phyloP scores from a whole-genome alignment of 495 filamentous ascomycete species.

The Xylaria intraflava region DNA sequence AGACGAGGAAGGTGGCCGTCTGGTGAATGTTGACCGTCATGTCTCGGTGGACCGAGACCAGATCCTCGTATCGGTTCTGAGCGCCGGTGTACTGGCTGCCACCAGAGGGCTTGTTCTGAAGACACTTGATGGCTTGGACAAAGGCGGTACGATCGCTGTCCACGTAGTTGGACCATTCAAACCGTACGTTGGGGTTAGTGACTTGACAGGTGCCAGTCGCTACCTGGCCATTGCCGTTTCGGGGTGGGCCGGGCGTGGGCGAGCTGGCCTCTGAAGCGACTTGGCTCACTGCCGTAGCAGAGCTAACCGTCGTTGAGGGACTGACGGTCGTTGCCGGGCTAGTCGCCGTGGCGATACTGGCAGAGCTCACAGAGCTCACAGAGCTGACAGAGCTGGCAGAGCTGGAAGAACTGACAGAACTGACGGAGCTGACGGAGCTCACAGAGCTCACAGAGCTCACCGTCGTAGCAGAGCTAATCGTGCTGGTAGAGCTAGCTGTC shows the following conservation, averaged over 20 bases:
- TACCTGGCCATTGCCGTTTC: not conserved
- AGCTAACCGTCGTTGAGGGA: not conserved
- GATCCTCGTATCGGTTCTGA: slow-evolving; percentile 32
- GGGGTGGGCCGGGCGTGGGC: too few species aligned
- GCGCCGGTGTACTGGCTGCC: slow-evolving; percentile 22
- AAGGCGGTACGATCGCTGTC: slow-evolving; percentile 22
- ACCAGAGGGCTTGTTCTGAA: slow-evolving; percentile 27
- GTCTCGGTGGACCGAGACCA: slow-evolving; percentile 35
- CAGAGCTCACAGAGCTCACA: not conserved
- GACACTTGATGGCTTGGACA: slow-evolving; percentile 30
- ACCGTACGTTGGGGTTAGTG: slow-evolving; percentile 22
- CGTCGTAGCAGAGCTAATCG: not conserved
- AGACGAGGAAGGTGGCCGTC: slow-evolving; percentile 33
- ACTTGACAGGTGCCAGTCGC: slow-evolving; percentile 15
- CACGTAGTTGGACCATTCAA: slow-evolving; percentile 30
- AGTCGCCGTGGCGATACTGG: not conserved
- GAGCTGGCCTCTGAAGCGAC: too few species aligned
- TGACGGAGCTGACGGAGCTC: not conserved
- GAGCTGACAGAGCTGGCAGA: not conserved
- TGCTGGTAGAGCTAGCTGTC: not conserved
- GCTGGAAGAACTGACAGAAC: not conserved
- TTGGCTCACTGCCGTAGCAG: not conserved
- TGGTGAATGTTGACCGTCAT: slow-evolving; percentile 32
- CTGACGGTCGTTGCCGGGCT: not conserved
- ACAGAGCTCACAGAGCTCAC: not conserved